phyloP scores from a whole-genome alignment of 345 rosid genomes.

The Salix arbutifolia region DNA sequence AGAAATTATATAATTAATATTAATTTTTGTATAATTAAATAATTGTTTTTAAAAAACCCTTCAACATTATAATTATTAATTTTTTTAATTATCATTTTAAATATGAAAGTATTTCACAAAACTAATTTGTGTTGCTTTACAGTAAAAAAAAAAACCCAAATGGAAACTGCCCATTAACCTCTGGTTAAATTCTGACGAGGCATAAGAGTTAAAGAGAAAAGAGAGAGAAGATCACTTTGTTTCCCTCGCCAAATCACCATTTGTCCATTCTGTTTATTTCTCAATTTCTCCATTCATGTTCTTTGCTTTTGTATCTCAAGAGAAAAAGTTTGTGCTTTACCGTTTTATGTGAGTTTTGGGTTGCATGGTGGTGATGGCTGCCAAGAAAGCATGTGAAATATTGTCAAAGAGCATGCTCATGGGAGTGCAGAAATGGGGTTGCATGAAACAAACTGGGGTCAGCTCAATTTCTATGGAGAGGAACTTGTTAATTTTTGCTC shows the following conservation, averaged over 20 bases:
- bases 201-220: neutral
- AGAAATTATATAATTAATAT: no score
- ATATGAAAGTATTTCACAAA: no score
- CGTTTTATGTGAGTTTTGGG: neutral
- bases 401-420: constrained; percentile 61
- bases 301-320: neutral
- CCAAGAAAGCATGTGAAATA: constrained; percentile 51
- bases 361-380: constrained; percentile 50
- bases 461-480: constrained; percentile 58
- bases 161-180: neutral
- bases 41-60: no score
- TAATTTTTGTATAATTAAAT: no score
- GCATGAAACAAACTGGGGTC: constrained; percentile 92
- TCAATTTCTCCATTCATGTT: no score
- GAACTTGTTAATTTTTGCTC: constrained; percentile 71
- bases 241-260: neutral
- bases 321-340: neutral
- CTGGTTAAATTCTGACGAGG: neutral
- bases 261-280: neutral
- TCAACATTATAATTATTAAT: no score
- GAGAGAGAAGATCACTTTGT: neutral
- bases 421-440: constrained; percentile 74
- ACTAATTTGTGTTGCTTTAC: no score
- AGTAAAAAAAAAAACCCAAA: no score
- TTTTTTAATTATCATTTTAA: no score